These are phyloP conservation scores for Tuber indicum DNA, from an alignment of 495 filamentous ascomycete genomes.

Conservation along the genomic window DNA sequence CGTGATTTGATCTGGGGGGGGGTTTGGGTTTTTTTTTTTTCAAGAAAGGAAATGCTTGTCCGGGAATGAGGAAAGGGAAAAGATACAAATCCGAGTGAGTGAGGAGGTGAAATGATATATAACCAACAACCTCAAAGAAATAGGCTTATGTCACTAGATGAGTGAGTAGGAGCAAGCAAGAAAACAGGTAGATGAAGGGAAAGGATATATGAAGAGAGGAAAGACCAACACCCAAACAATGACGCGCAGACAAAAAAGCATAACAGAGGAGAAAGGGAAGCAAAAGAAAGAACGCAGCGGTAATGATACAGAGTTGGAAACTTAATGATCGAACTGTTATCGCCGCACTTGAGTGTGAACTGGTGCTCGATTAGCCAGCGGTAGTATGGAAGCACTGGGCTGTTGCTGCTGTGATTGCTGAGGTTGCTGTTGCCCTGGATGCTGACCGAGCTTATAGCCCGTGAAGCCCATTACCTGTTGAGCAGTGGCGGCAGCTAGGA, in stretches of 20 bases:
- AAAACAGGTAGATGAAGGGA: neutral
- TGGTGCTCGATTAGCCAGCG: neutral
- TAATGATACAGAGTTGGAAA: neutral
- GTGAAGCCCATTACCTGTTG: constrained; percentile 11
- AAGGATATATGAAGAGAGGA: neutral
- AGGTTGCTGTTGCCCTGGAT: constrained; percentile 27
- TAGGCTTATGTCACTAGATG: neutral
- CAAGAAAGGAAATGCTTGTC: neutral
- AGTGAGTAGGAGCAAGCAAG: neutral
- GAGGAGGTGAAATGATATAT: constrained; percentile 1
- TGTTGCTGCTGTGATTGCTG: constrained; percentile 34
- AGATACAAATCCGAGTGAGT: neutral
- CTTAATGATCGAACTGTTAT: neutral
- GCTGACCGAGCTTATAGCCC: constrained; percentile 7
- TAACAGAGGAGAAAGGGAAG: neutral
- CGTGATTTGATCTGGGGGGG: neutral
- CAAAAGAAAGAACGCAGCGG: neutral
- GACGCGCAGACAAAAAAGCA: neutral
- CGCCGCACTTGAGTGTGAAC: neutral
- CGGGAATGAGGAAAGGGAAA: neutral
- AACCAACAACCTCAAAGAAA: neutral
- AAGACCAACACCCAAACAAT: neutral
- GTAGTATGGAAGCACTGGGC: neutral
- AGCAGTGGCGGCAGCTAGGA: constrained; percentile 18
- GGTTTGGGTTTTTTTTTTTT: neutral